Conservation (phyloP, 495 filamentous ascomycete species). For the Penicillium turbatum region DNA sequence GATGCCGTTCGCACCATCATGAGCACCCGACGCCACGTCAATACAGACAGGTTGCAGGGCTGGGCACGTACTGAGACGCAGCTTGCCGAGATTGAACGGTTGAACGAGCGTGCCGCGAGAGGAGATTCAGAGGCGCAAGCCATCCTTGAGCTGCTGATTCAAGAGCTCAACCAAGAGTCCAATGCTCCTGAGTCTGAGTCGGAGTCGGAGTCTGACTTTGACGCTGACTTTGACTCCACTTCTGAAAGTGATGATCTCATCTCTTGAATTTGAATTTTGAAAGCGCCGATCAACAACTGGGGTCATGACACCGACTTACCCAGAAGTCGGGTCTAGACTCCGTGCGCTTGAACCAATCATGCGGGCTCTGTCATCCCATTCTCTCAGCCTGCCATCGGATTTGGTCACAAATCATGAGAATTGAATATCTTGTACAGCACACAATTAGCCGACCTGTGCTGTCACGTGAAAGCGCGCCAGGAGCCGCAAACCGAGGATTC, state of each 20-base stretch:
- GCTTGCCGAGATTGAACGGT: slow-evolving; percentile 29
- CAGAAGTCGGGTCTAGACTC: background rate
- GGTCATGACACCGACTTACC: background rate
- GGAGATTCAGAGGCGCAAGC: slow-evolving; percentile 35
- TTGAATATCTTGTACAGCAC: background rate
- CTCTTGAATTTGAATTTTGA: background rate
- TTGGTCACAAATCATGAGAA: background rate
- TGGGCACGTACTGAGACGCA: slow-evolving; percentile 44
- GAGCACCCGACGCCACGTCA: slow-evolving; percentile 26
- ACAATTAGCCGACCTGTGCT: background rate
- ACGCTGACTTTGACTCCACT: background rate
- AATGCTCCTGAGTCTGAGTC: background rate
- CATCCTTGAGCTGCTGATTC: slow-evolving; percentile 25
- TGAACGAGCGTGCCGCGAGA: slow-evolving; percentile 31
- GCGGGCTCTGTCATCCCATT: background rate
- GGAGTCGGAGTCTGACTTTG: background rate
- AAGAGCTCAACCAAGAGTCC: slow-evolving; percentile 4
- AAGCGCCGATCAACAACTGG: background rate
- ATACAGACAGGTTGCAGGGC: slow-evolving; percentile 30
- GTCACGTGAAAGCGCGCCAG: background rate
- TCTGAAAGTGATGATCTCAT: background rate
- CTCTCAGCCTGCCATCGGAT: background rate
- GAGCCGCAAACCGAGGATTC: background rate
- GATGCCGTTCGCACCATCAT: slow-evolving; percentile 41
- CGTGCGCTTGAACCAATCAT: background rate